Evolutionary conservation across 1,284 basidiomycete species (phyloP).

Genomic region (Sphaerobolus stellatus): DNA sequence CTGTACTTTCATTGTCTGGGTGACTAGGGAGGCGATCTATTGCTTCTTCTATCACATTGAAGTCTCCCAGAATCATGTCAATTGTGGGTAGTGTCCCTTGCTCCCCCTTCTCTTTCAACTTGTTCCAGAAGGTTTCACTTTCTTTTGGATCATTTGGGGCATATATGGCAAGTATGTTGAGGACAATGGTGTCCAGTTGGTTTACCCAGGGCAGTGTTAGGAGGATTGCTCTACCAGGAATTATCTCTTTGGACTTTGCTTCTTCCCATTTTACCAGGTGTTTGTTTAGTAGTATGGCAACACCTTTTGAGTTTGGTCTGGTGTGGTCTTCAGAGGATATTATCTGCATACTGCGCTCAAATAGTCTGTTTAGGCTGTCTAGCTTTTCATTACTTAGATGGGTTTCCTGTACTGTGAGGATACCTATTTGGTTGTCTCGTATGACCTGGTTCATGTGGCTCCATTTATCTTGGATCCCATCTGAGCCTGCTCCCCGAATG

Average conservation of each 20-base stretch:
- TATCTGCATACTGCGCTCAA: conserved; percentile 20
- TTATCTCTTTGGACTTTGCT: conserved; percentile 17
- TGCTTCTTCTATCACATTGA: conserved; percentile 41
- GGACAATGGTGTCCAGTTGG: conserved; percentile 12
- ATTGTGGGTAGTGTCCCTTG: conserved; percentile 18
- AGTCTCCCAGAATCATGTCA: conserved; percentile 40
- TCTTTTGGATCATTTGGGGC: conserved; percentile 33
- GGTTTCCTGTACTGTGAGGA: conserved; percentile 32
- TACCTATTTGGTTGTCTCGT: conserved; percentile 26
- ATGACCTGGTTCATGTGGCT: conserved; percentile 30
- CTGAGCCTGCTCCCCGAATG: too few relatives aligned
- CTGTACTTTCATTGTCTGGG: conserved; percentile 18
- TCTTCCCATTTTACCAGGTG: conserved; percentile 17
- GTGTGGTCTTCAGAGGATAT: not conserved
- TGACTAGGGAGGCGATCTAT: conserved; percentile 34
- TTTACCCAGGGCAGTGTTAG: conserved; percentile 21
- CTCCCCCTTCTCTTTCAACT: conserved; percentile 16
- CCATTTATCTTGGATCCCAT: too few relatives aligned
- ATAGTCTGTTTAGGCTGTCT: conserved; percentile 15
- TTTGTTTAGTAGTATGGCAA: conserved; percentile 39
- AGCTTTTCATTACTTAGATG: conserved; percentile 24
- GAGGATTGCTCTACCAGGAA: conserved; percentile 33
- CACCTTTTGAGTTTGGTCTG: conserved; percentile 19
- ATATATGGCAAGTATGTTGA: conserved; percentile 34
- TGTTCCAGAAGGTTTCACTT: conserved; percentile 32